Evolutionary conservation across 2,329 filamentous ascomycete genomes (phyloP), one percentile per base, ranked within the genome.

Genomic region (Rutstroemia sp.): DNA sequence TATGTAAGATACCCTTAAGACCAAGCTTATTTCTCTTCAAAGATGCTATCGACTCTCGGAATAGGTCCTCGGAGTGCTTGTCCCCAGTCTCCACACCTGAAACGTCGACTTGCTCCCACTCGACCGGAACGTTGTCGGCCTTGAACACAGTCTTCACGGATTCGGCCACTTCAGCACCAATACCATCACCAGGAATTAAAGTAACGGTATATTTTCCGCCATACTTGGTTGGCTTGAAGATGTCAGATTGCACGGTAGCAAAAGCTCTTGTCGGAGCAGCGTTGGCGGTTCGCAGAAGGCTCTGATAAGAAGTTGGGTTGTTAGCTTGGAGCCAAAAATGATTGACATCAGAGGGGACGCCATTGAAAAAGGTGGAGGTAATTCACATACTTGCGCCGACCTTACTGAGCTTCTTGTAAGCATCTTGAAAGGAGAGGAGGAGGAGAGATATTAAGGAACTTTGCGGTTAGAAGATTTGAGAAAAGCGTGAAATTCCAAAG

Each of bases 81-180:
- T 74, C 82, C 69, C 88, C 88, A 59, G 86, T 83, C 72, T 92
- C 89, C 64, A 97, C 82, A 74, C 94, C 94, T 27, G 89, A 91
- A 48, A 96, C 92, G 72, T 96, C 92, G 68, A 99, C 83, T 80
- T 97, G 92, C 77, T 99, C 94, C 92, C 94, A 97, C 76, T 96
- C 91, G 69, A 99, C 86, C 70, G 94, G 94, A 54, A 96, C 92
- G 73, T 96, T 97, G 80, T 97, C 92, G 73, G 92, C 92, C 84
- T 96, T 97, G 87, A 97, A 97, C 75, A 99, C 88, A 66, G 92
- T 95, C 86, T 96, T 96, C 74, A 99, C 92, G 62, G 90, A 94
- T 78, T 97, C 92, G 69, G 92, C 91, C 61, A 97, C 92, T 78
- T 99, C 94, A 74, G 90, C 89, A 75, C 94, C 94, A 73, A 99